phyloP scores from a whole-genome alignment of 495 filamentous ascomycete species.

The Aspergillus homomorphus region DNA sequence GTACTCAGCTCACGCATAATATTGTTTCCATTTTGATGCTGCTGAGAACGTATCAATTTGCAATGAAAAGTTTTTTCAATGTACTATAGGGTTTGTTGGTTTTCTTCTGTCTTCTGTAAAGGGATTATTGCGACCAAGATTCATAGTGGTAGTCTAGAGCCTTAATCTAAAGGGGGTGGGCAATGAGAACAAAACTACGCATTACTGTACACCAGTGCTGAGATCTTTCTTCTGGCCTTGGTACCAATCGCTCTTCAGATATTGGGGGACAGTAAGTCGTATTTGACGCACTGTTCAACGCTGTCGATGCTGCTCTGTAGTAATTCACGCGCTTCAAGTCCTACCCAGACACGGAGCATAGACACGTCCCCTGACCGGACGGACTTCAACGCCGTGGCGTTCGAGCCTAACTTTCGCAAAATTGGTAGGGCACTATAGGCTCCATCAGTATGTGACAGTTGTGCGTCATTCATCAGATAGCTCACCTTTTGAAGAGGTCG shows the following conservation, averaged over 20 bases:
- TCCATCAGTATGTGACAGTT: not conserved
- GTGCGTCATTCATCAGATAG: not conserved
- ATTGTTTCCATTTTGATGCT: not conserved
- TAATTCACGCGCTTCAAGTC: conserved; percentile 82
- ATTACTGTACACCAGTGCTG: not conserved
- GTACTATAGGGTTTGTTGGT: not conserved
- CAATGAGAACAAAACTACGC: not conserved
- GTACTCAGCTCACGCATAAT: not conserved
- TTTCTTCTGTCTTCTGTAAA: not conserved
- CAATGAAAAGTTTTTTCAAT: not conserved
- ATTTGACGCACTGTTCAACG: conserved; percentile 81
- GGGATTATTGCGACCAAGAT: not conserved
- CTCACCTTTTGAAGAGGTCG: conserved; percentile 78
- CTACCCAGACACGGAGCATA: conserved; percentile 94
- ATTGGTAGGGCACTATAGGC: conserved; percentile 76
- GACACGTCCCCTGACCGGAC: conserved; percentile 71
- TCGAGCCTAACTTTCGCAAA: conserved; percentile 78
- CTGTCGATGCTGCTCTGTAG: conserved; percentile 85
- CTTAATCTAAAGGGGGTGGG: no score
- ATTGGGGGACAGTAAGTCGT: conserved; percentile 78
- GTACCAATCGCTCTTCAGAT: conserved; percentile 44
- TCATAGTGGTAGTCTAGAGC: not conserved
- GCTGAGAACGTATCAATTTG: not conserved
- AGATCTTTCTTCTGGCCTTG: not conserved
- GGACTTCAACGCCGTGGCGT: conserved; percentile 46